These are phyloP conservation scores for Rachicladosporium sp. DNA, from an alignment of 2,329 filamentous ascomycete genomes.

Conservation along the genomic window DNA sequence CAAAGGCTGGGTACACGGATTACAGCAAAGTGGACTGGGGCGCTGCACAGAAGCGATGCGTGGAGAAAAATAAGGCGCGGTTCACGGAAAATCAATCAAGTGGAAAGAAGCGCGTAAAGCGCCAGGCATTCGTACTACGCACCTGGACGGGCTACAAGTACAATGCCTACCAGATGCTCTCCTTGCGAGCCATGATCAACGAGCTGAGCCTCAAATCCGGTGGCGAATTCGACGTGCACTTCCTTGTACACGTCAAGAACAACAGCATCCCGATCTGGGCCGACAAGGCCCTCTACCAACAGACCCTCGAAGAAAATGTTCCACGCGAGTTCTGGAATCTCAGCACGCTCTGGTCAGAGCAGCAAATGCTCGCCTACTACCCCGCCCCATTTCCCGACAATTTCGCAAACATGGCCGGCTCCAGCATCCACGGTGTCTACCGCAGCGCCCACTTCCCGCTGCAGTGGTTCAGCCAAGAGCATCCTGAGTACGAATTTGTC, in stretches of 20 bases:
- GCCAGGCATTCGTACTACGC: conserved; percentile 74
- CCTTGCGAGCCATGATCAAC: conserved; percentile 70
- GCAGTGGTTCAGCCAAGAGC: conserved; percentile 40
- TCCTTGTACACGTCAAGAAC: conserved; percentile 77
- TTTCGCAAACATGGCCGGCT: conserved; percentile 46
- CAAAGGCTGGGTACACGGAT: conserved; percentile 34
- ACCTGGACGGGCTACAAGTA: conserved; percentile 75
- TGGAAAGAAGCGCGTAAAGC: conserved; percentile 31
- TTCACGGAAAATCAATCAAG: conserved; percentile 25
- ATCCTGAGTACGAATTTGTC: conserved; percentile 40
- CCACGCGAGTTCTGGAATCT: conserved; percentile 80
- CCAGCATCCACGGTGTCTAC: conserved; percentile 79
- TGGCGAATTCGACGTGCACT: conserved; percentile 74
- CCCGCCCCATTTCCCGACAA: conserved; percentile 74
- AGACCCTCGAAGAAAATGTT: conserved; percentile 54
- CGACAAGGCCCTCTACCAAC: conserved; percentile 54
- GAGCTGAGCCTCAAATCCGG: conserved; percentile 72
- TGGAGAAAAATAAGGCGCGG: conserved; percentile 37
- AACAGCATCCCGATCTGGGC: conserved; percentile 65
- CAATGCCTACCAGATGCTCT: conserved; percentile 65
- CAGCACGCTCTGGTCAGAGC: conserved; percentile 84
- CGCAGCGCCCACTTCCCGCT: conserved; percentile 44
- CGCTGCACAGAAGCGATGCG: conserved; percentile 34
- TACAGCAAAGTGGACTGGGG: conserved; percentile 39
- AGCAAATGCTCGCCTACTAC: conserved; percentile 84